Percentiles rank a stretch among this genome's conserved stretches.
Evolutionary conservation across 345 rosid genomes (phyloP).

Genomic region (Acer campestre): DNA sequence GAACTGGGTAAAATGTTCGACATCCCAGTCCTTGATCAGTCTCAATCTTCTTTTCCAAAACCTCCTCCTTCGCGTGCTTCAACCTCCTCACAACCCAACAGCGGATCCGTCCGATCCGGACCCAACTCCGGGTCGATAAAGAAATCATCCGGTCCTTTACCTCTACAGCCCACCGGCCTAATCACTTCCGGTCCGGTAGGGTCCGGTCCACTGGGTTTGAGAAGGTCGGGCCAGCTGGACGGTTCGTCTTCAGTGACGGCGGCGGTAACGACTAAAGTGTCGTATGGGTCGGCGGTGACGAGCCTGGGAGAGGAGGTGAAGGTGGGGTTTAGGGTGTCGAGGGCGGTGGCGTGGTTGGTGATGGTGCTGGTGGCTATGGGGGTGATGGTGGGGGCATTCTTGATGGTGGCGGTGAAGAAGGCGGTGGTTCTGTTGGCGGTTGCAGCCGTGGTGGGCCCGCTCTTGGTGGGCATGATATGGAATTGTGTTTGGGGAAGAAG

Average conservation of each 20-base stretch:
- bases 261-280: slow-evolving; percentile 47
- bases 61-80: slow-evolving; percentile 60
- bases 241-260: slow-evolving; percentile 30
- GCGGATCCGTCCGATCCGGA: slow-evolving; percentile 85
- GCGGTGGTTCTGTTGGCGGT: slow-evolving; percentile 67
- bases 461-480: slow-evolving; percentile 58
- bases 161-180: slow-evolving; percentile 85
- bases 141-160: slow-evolving; percentile 77
- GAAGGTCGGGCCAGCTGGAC: slow-evolving; percentile 80
- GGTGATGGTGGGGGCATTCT: slow-evolving; percentile 68
- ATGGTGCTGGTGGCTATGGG: slow-evolving; percentile 61
- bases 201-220: slow-evolving; percentile 38
- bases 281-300: slow-evolving; percentile 85
- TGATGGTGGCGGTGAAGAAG: slow-evolving; percentile 80
- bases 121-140: slow-evolving; percentile 68
- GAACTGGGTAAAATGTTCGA: slow-evolving; percentile 97
- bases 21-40: slow-evolving; percentile 54
- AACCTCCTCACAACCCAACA: slow-evolving; percentile 68
- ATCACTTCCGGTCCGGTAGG: slow-evolving; percentile 83
- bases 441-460: slow-evolving; percentile 54
- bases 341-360: slow-evolving; percentile 73
- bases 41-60: slow-evolving; percentile 41
- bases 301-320: slow-evolving; percentile 59
- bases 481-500: slow-evolving; percentile 73
- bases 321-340: slow-evolving; percentile 80